phyloP scores from a whole-genome alignment of 2,329 filamentous ascomycete species.

The Orbilia javanica region DNA sequence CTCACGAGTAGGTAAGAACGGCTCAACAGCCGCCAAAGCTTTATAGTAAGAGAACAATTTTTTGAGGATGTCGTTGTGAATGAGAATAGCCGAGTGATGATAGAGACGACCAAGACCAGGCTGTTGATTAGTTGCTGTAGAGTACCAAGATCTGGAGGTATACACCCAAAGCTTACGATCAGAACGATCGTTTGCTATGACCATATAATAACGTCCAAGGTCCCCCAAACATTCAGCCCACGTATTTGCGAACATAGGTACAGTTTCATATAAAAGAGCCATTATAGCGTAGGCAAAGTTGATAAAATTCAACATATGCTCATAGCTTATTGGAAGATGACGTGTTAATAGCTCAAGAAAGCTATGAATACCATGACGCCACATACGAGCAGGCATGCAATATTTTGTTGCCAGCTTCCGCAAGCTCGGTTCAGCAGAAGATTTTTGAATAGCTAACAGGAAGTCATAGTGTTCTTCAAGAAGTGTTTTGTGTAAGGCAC shows the following conservation, averaged over 20 bases:
- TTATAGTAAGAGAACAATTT: slow-evolving; percentile 81
- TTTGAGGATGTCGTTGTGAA: slow-evolving; percentile 76
- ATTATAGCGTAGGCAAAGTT: slow-evolving; percentile 92
- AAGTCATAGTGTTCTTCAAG: slow-evolving; percentile 88
- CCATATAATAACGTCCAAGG: slow-evolving; percentile 81
- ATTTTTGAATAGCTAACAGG: slow-evolving; percentile 88
- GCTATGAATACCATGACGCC: slow-evolving; percentile 89
- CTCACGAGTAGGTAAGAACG: slow-evolving; percentile 77
- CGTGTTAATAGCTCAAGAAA: slow-evolving; percentile 83
- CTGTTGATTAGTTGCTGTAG: slow-evolving; percentile 80
- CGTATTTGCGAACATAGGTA: slow-evolving; percentile 83
- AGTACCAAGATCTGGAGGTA: slow-evolving; percentile 86
- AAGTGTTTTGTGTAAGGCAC: slow-evolving; percentile 82
- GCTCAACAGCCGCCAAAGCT: slow-evolving; percentile 75
- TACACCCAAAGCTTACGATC: slow-evolving; percentile 85
- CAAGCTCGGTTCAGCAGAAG: slow-evolving; percentile 77
- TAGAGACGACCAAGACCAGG: slow-evolving; percentile 83
- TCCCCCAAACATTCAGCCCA: slow-evolving; percentile 96
- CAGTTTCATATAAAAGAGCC: slow-evolving; percentile 85
- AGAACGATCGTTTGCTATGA: slow-evolving; percentile 81
- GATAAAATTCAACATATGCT: slow-evolving; percentile 92
- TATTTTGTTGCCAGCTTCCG: slow-evolving; percentile 81
- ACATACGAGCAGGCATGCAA: slow-evolving; percentile 92
- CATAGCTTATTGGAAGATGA: slow-evolving; percentile 79
- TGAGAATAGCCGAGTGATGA: slow-evolving; percentile 86